Percentiles rank a stretch among this genome's conserved stretches.
phyloP scores from a whole-genome alignment of 495 filamentous ascomycete genomes.

The Recurvomyces mirabilis region DNA sequence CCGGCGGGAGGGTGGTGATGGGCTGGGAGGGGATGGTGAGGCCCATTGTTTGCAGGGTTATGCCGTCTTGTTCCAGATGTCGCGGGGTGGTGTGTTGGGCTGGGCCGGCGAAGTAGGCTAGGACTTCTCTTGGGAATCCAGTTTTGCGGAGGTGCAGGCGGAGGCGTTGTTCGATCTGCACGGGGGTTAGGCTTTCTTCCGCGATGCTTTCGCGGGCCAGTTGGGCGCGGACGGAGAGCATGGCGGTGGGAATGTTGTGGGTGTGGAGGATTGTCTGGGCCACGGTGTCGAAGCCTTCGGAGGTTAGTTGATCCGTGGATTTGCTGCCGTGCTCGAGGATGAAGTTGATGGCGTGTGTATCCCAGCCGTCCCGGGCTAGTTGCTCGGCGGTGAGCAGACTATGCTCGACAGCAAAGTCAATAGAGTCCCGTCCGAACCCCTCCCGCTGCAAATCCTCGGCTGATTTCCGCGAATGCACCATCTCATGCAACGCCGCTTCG shows the following conservation, averaged over 20 bases:
- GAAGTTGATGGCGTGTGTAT: constrained; percentile 10
- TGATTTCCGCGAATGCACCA: constrained; percentile 11
- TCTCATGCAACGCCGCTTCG: constrained; percentile 21
- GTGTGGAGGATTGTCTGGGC: constrained; percentile 37
- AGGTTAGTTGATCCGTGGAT: constrained; percentile 20
- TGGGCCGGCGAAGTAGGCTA: constrained; percentile 15
- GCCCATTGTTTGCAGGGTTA: constrained; percentile 12
- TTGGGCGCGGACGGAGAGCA: not conserved
- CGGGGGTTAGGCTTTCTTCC: not conserved
- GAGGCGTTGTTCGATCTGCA: constrained; percentile 1
- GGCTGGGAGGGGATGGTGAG: constrained; percentile 8
- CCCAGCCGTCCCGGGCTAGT: constrained; percentile 14
- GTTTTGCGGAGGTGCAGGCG: not conserved
- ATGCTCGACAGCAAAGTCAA: constrained; percentile 9
- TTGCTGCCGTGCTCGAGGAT: constrained; percentile 4
- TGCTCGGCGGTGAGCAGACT: constrained; percentile 9
- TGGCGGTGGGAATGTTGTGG: not conserved
- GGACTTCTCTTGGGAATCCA: constrained; percentile 7
- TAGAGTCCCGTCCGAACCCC: constrained; percentile 10
- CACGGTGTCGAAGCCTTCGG: constrained; percentile 51
- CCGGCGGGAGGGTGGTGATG: constrained; percentile 3
- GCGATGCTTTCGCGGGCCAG: not conserved
- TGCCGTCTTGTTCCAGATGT: constrained; percentile 13
- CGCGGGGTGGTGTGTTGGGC: constrained; percentile 4
- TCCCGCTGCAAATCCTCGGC: not conserved